A percentile compares a stretch with the other conserved stretches of the same genome.
Evolutionary conservation across 1,284 basidiomycete species (phyloP).

Genomic region (Porodaedalea pini): DNA sequence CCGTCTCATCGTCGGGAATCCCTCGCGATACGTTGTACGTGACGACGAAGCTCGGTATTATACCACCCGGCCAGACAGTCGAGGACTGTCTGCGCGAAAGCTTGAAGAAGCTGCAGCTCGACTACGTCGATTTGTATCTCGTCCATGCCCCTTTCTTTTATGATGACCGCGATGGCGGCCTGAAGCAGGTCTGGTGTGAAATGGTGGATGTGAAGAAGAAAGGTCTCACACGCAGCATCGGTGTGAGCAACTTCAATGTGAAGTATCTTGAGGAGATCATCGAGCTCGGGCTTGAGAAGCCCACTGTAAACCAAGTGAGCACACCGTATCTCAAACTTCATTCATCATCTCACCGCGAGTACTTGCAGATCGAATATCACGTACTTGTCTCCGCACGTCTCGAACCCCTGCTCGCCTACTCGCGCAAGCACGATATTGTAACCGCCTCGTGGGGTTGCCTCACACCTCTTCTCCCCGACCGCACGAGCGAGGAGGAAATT

Average conservation of each 20-base stretch:
- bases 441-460: constrained; percentile 67
- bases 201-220: constrained; percentile 67
- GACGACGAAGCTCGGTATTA: constrained; percentile 56
- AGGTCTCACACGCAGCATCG: constrained; percentile 74
- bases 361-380: constrained; percentile 71
- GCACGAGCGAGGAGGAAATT: constrained; percentile 51
- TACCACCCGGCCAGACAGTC: constrained; percentile 42
- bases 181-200: constrained; percentile 62
- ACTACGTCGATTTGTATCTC: constrained; percentile 76
- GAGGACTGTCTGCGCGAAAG: constrained; percentile 50
- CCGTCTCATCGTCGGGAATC: constrained; percentile 47
- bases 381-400: constrained; percentile 68
- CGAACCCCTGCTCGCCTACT: constrained; percentile 50
- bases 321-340: not conserved
- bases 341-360: not conserved
- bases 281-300: constrained; percentile 52
- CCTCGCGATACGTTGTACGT: constrained; percentile 58
- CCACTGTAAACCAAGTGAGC: constrained; percentile 75
- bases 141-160: constrained; percentile 58
- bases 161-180: constrained; percentile 33
- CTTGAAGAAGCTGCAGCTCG: constrained; percentile 55
- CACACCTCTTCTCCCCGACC: constrained; percentile 51
- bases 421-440: constrained; percentile 59
- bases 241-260: constrained; percentile 79
- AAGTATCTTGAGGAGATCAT: constrained; percentile 64